phyloP scores from a whole-genome alignment of 2,329 filamentous ascomycete genomes.

The Trichoderma sp. region DNA sequence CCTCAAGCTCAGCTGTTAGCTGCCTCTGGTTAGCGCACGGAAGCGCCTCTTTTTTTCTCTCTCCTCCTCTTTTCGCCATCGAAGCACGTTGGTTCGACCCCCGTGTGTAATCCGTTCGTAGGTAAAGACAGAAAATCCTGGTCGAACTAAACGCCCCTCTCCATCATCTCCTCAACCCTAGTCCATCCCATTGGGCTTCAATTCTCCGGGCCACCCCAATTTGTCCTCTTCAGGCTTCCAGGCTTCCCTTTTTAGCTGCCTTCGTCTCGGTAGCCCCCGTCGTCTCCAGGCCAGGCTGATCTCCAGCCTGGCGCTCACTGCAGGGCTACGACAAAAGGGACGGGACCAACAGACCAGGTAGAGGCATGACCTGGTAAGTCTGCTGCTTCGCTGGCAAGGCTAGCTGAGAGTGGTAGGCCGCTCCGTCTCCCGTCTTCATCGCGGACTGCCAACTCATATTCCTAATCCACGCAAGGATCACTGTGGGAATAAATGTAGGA shows the following conservation, averaged over 20 bases:
- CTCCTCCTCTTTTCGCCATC: background rate
- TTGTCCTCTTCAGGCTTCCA: slow-evolving; percentile 11
- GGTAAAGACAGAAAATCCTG: background rate
- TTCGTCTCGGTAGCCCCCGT: background rate
- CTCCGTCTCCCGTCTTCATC: slow-evolving; percentile 13
- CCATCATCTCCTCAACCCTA: slow-evolving; percentile 10
- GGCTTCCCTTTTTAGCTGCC: background rate
- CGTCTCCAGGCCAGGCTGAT: slow-evolving; percentile 13
- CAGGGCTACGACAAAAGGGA: background rate
- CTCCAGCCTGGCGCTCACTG: background rate
- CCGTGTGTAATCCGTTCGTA: background rate
- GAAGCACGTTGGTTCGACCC: background rate
- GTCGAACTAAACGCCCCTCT: background rate
- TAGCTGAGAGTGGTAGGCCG: slow-evolving; percentile 11
- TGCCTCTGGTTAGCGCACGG: slow-evolving; percentile 5
- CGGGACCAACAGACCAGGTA: background rate
- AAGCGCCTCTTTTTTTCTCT: background rate
- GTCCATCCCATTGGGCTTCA: slow-evolving; percentile 28
- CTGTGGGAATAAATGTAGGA: background rate
- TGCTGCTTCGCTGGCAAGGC: slow-evolving; percentile 27
- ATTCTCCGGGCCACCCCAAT: slow-evolving; percentile 21
- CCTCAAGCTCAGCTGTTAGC: background rate
- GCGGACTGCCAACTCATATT: slow-evolving; percentile 24
- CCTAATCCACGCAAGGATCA: background rate
- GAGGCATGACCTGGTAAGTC: background rate